These are phyloP conservation scores for Aspergillus puulaauensis DNA, from an alignment of 2,329 filamentous ascomycete species.

Conservation along the genomic window DNA sequence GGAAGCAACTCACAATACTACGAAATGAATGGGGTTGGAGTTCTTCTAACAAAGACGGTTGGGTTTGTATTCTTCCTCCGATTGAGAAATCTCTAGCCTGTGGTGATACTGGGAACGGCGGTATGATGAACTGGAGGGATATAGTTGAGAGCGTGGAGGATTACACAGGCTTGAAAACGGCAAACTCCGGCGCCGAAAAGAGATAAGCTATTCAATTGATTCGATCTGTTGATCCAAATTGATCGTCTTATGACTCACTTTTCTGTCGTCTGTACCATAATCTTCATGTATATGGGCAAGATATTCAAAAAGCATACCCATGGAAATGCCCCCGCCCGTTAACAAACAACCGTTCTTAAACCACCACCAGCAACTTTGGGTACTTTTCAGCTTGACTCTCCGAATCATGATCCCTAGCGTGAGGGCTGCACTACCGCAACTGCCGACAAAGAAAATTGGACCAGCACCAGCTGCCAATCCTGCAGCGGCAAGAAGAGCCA, in stretches of 20 bases:
- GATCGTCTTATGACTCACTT: not conserved
- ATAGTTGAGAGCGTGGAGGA: conserved; percentile 68
- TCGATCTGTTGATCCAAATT: not conserved
- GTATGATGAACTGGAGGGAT: conserved; percentile 77
- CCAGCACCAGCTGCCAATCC: conserved; percentile 54
- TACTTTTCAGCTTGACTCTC: conserved; percentile 57
- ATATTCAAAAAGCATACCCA: conserved; percentile 59
- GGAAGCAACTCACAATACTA: conserved; percentile 67
- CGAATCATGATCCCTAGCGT: conserved; percentile 60
- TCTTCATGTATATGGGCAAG: conserved; percentile 28
- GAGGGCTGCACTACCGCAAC: conserved; percentile 56
- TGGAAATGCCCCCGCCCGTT: conserved; percentile 58
- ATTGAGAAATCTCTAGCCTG: conserved; percentile 78
- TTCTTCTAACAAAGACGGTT: conserved; percentile 42
- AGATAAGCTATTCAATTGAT: not conserved
- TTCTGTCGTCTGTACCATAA: conserved; percentile 20
- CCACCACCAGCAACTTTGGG: conserved; percentile 64
- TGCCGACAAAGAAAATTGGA: conserved; percentile 58
- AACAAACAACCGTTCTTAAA: conserved; percentile 63
- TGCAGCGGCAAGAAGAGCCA: conserved; percentile 44
- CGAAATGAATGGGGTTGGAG: conserved; percentile 70
- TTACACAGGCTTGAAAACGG: conserved; percentile 16
- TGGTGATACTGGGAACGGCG: conserved; percentile 78
- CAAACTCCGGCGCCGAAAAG: not conserved
- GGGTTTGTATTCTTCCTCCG: conserved; percentile 72